These are phyloP conservation scores for Phialocephala sp. DNA, from an alignment of 2,329 filamentous ascomycete genomes.

Conservation along the genomic window DNA sequence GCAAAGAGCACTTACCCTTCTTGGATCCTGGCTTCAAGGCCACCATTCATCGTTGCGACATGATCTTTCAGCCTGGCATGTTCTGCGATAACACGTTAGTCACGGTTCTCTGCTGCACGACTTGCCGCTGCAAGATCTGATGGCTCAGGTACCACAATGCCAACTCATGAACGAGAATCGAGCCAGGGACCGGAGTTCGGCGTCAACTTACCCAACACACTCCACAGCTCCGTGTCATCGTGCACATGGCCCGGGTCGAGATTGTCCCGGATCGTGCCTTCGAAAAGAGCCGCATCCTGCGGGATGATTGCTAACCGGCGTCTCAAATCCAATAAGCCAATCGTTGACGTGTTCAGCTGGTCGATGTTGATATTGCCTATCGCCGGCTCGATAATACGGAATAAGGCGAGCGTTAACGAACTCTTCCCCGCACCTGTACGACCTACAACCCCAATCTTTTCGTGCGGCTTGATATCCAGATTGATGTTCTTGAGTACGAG, in stretches of 20 bases:
- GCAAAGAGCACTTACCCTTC: conserved; percentile 75
- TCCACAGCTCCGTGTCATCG: conserved; percentile 97
- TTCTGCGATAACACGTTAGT: conserved; percentile 61
- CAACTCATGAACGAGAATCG: conserved; percentile 21
- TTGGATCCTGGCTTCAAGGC: conserved; percentile 86
- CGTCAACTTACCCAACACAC: conserved; percentile 75
- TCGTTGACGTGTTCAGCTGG: conserved; percentile 83
- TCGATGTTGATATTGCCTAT: conserved; percentile 89
- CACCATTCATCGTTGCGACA: conserved; percentile 82
- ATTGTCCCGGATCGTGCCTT: conserved; percentile 92
- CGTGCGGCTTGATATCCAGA: conserved; percentile 90
- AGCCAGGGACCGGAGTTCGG: not conserved
- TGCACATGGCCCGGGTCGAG: conserved; percentile 93
- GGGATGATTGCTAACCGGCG: conserved; percentile 94
- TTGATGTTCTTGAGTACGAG: conserved; percentile 92
- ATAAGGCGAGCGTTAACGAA: conserved; percentile 88
- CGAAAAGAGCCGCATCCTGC: conserved; percentile 95
- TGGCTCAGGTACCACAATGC: conserved; percentile 36
- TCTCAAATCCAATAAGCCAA: conserved; percentile 87
- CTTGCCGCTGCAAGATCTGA: conserved; percentile 37
- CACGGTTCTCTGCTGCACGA: conserved; percentile 35
- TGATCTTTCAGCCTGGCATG: conserved; percentile 94
- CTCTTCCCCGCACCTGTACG: conserved; percentile 96
- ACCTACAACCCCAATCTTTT: conserved; percentile 98
- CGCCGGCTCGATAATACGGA: conserved; percentile 91